Conservation (phyloP, 495 filamentous ascomycete species). For the Podospora anserina region DNA sequence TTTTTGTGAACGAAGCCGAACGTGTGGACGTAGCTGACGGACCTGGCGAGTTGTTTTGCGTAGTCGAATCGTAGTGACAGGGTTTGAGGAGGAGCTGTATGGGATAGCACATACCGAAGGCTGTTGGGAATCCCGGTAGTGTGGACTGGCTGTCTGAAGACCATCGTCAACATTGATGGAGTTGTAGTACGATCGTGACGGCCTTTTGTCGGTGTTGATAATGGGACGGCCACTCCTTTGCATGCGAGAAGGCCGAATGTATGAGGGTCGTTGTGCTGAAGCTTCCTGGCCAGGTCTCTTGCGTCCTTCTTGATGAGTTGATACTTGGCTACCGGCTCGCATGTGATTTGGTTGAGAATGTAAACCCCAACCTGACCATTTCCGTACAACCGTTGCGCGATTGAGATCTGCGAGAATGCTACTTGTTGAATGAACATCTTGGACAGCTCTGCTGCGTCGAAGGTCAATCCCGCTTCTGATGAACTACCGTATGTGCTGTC, state of each 20-base stretch:
- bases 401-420: too few relatives aligned
- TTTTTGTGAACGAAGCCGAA: constrained; percentile 57
- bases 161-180: not conserved
- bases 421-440: too few relatives aligned
- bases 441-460: too few relatives aligned
- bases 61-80: not conserved
- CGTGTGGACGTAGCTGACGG: constrained; percentile 50
- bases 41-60: not conserved
- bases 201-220: not conserved
- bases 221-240: constrained; percentile 30
- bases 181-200: not conserved
- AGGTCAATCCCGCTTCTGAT: too few relatives aligned
- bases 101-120: not conserved
- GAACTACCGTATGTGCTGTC: too few relatives aligned
- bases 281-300: constrained; percentile 39
- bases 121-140: not conserved
- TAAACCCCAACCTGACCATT: not conserved
- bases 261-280: constrained; percentile 36
- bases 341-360: not conserved
- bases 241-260: constrained; percentile 52
- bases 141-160: not conserved
- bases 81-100: not conserved
- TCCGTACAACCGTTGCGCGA: too few relatives aligned
- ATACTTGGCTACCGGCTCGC: not conserved
- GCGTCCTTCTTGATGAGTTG: constrained; percentile 28